Base-by-base conservation (phyloP, 2,329 filamentous ascomycete genomes). In the Aotearoamyces nothofagi region DNA sequence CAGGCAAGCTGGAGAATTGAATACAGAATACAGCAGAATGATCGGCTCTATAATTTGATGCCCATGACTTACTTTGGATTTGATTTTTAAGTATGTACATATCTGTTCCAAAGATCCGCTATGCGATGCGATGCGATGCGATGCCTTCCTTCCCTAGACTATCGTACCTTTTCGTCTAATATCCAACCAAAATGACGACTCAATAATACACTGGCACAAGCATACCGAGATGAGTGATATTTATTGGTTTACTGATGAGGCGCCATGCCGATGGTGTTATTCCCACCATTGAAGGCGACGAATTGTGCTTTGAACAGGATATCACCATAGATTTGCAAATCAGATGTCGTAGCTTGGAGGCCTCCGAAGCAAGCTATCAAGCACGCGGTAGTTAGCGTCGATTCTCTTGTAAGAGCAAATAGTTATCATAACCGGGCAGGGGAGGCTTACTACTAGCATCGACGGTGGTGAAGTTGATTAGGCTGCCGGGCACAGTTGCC, bases 231-330 rank as follows among this genome's bases (percentile, higher is more conserved):
- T n/a, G 19, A 44, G 40, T 7, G 5, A 13, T n/a, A 17, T 7
- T 17, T 27, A 9, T 13, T 17, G 19, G 7, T 12, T 17, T 20
- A 40, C 26, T 46, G 40, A 34, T 51, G 47, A 23, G 46, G 43
- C 26, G 64, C 65, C 46, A 69, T 57, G 9, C 62, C 63, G 17
- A 70, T 45, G 3, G 58, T 56, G 45, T 60, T 63, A 50, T 69
- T 67, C 24, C 61, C 65, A 17, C 54, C 59, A 45, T 69, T 61
- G 44, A 70, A 70, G 10, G 57, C 65, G 14, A 70, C 62, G 40
- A 68, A 69, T 43, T 69, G 62, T 17, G 62, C 65, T 54, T 70
- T 70, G 55, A 72, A 70, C 45, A 72, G 62, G 41, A 70, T 61
- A 42, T 71, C 66, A 11, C 68, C 67, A 42, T 66, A 71, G 45